Percentiles rank a stretch among this genome's conserved stretches.
phyloP scores from a whole-genome alignment of 257 asterid species.

The Primulina tabacum region DNA sequence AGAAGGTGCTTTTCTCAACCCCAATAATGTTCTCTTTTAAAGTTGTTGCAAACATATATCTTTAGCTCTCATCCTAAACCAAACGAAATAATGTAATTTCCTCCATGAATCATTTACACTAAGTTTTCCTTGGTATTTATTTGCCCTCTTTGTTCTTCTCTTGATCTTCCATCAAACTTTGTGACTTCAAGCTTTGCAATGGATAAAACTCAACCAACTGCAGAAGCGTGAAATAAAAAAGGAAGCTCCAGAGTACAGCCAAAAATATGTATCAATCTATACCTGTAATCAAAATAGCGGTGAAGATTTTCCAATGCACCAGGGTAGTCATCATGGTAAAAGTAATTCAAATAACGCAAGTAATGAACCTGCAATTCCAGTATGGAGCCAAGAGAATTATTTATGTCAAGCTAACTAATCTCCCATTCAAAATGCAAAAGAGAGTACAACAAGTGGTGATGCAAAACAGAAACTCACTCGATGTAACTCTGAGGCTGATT shows the following conservation, averaged over 20 bases:
- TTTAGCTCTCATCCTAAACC: conserved; percentile 7
- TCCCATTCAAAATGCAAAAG: conserved; percentile 12
- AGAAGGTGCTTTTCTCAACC: not conserved
- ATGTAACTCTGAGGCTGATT: conserved; percentile 86
- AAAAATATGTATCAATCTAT: conserved; percentile 34
- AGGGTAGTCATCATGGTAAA: conserved; percentile 84
- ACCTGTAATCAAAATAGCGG: conserved; percentile 98
- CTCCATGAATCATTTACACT: conserved; percentile 8
- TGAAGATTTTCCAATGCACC: conserved; percentile 89
- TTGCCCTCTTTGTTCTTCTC: not conserved
- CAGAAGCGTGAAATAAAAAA: not conserved
- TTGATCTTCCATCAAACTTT: conserved; percentile 2
- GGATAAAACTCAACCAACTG: conserved; percentile 9
- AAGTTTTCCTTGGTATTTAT: conserved; percentile 6
- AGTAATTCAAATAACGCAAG: conserved; percentile 78
- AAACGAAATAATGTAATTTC: conserved; percentile 3
- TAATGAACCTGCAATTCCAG: conserved; percentile 75
- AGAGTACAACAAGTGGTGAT: not conserved
- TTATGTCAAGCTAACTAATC: conserved; percentile 21
- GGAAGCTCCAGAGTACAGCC: conserved; percentile 1
- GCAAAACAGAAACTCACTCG: conserved; percentile 49
- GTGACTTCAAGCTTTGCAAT: conserved; percentile 6
- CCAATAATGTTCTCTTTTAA: conserved; percentile 15
- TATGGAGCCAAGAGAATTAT: conserved; percentile 18
- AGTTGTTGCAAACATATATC: not conserved